These are phyloP conservation scores for Tilletia walkeri DNA, from an alignment of 1,284 basidiomycete species.

Conservation along the genomic window DNA sequence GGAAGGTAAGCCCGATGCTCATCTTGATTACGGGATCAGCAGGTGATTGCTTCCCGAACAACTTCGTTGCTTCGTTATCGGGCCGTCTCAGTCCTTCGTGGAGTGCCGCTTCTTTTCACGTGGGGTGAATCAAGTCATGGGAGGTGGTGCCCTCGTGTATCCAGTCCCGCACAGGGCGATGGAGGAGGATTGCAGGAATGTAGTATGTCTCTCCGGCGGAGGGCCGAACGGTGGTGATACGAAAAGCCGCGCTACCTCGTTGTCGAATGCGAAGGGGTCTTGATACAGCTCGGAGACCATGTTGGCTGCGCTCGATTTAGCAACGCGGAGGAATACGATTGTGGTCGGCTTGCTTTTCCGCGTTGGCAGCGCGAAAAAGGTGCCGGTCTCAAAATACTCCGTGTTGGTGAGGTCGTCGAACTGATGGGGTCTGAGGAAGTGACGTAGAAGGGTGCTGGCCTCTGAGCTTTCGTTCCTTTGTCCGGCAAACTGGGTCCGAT, in stretches of 20 bases:
- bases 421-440: background rate
- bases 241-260: background rate
- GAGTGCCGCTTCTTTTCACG: background rate
- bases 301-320: background rate
- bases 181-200: background rate
- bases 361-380: background rate
- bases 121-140: background rate
- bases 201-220: conserved; percentile 2
- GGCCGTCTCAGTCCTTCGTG: background rate
- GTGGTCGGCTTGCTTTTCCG: background rate
- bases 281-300: background rate
- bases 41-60: no score
- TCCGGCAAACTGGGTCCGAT: background rate
- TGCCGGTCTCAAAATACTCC: background rate
- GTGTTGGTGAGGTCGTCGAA: background rate
- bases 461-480: background rate
- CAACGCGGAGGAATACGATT: background rate
- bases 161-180: background rate
- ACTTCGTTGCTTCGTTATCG: background rate
- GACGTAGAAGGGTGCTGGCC: background rate
- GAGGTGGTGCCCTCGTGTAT: background rate
- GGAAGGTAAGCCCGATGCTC: no score
- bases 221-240: background rate
- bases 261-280: background rate
- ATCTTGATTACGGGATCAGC: no score